phyloP scores from a whole-genome alignment of 345 rosid species.

The Lepidium aucheri region DNA sequence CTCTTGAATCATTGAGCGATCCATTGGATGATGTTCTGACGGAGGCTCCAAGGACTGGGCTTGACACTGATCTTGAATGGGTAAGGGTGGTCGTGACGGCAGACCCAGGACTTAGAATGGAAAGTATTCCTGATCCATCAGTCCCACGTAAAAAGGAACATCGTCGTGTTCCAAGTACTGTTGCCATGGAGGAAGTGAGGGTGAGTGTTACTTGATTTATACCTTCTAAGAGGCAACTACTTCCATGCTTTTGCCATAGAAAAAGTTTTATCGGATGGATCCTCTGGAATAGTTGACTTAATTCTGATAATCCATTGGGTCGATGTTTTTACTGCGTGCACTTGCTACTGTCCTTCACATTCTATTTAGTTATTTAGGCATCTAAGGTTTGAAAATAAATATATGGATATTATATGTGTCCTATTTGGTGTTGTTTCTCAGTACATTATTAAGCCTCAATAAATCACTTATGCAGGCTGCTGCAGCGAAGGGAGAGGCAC shows the following conservation, averaged over 20 bases:
- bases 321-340: not conserved
- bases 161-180: conserved; percentile 98
- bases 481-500: conserved; percentile 99
- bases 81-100: conserved; percentile 87
- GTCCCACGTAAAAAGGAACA: conserved; percentile 75
- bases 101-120: conserved; percentile 72
- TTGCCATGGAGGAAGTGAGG: conserved; percentile 99
- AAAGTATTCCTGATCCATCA: conserved; percentile 56
- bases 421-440: not conserved
- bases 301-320: not conserved
- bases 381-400: not conserved
- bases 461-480: conserved; percentile 64
- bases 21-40: conserved; percentile 26
- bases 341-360: not conserved
- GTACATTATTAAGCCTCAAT: not conserved
- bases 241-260: not conserved
- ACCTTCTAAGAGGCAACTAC: not conserved
- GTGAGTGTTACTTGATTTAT: conserved; percentile 33
- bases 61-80: conserved; percentile 66
- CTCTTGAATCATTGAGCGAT: conserved; percentile 16
- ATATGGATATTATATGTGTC: not conserved
- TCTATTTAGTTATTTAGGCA: not conserved
- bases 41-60: conserved; percentile 17
- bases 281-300: not conserved
- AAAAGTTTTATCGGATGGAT: not conserved